phyloP scores from a whole-genome alignment of 192 early-diverging fungal species.

The Entophlyctis luteolus region DNA sequence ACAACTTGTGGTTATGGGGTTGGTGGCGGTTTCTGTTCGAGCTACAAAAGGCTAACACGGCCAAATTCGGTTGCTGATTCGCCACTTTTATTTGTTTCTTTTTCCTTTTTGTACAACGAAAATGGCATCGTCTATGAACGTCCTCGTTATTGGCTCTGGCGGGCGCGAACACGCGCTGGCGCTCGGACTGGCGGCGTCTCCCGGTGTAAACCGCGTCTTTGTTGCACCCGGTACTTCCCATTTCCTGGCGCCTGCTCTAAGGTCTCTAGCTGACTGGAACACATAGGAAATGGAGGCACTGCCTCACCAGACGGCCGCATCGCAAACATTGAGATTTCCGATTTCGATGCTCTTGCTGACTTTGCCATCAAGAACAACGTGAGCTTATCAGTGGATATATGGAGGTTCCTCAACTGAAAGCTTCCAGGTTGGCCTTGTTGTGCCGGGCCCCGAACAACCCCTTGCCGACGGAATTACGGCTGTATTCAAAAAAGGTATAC shows the following conservation, averaged over 20 bases:
- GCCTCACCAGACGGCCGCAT: constrained; percentile 68
- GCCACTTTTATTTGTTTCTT: too few relatives aligned
- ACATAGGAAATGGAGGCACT: constrained; percentile 90
- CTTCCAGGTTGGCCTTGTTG: constrained; percentile 74
- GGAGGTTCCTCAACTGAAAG: too few relatives aligned
- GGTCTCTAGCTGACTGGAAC: too few relatives aligned
- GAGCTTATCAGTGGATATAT: too few relatives aligned
- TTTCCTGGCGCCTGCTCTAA: too few relatives aligned
- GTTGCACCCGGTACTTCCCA: constrained; percentile 77
- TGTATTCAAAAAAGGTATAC: constrained; percentile 78
- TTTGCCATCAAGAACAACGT: constrained; percentile 78
- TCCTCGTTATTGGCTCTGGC: constrained; percentile 89
- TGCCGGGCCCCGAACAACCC: constrained; percentile 96
- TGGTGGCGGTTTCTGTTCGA: too few relatives aligned
- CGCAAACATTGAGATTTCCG: constrained; percentile 65
- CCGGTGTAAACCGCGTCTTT: constrained; percentile 73
- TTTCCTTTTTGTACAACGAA: too few relatives aligned
- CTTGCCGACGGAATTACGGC: constrained; percentile 86
- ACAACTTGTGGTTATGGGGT: too few relatives aligned
- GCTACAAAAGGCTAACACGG: too few relatives aligned
- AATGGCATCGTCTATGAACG: constrained; percentile 35
- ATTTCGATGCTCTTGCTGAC: constrained; percentile 70
- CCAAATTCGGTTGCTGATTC: too few relatives aligned
- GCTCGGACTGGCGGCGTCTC: constrained; percentile 80
- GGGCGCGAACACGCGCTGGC: constrained; percentile 97